Base-by-base conservation (phyloP, 345 rosid genomes). In the Draba incana region DNA sequence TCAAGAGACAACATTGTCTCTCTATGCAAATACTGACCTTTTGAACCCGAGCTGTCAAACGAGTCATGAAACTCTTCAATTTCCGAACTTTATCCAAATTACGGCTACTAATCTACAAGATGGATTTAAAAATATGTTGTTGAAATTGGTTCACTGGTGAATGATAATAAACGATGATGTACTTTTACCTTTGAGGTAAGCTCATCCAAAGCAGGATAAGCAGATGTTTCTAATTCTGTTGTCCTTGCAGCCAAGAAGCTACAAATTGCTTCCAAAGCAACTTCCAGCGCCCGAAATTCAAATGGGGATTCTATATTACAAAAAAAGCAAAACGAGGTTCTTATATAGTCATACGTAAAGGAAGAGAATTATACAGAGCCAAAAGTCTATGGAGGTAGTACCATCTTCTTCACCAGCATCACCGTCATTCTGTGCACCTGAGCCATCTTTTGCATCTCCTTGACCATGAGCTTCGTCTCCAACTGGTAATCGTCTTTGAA, bases 151-250 rank as follows among this genome's bases (percentile, higher is more conserved):
- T 24, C 31, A 20, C 11, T 28, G 23, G 58, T 28, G 27, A 20
- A 77, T 24, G 7, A 72, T 24, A 30, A 15, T 46, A 48, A 65
- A 77, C 14, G 0, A 7, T 24, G 33, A 53, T n/a, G n/a, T 12
- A 4, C 4, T n/a, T n/a, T n/a, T n/a, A 85, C 99, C 84, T 87
- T 85, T 65, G 96, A 91, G 48, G 99, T 88, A 64, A 94, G 97
- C 77, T 86, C 98, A 70, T 94, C 99, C 62, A 94, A 76, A 73
- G 98, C 96, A 75, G 99, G 99, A 79, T 94, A 94, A 64, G 99
- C 98, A 66, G 83, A 89, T 65, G 88, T 71, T 84, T 91, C 99
- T 47, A 94, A 71, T 33, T 94, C 97, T 31, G 91, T 85, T 0
- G 99, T 84, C 8, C 98, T 92, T 38, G 96, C 95, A 75, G 86